Evolutionary conservation across 1,284 basidiomycete genomes (phyloP).

Genomic region (Cystobasidium sp.): DNA sequence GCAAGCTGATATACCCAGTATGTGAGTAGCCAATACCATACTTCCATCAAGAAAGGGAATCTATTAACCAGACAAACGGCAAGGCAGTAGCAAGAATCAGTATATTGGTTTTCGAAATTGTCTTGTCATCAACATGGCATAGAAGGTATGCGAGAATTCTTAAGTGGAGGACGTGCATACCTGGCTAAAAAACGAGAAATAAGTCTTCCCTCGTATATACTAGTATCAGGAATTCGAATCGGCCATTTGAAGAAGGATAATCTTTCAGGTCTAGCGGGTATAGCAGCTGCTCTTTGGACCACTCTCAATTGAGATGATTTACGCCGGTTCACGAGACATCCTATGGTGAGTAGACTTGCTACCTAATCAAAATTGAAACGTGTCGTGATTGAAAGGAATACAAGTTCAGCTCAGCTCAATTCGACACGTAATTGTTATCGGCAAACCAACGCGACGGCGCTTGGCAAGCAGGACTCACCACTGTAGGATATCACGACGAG

Average conservation of each 20-base stretch:
- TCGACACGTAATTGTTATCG: too few relatives aligned
- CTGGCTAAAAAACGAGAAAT: slow-evolving; percentile 20
- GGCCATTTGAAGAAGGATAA: slow-evolving; percentile 27
- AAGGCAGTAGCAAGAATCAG: too few relatives aligned
- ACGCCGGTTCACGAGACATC: slow-evolving; percentile 28
- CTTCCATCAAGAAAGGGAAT: slow-evolving; percentile 35
- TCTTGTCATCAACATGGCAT: too few relatives aligned
- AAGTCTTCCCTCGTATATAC: slow-evolving; percentile 10
- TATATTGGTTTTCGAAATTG: too few relatives aligned
- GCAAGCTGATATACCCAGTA: slow-evolving; percentile 56
- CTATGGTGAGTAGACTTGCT: slow-evolving; percentile 15
- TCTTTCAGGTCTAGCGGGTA: slow-evolving; percentile 6
- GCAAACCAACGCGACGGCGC: too few relatives aligned
- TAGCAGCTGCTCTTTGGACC: slow-evolving; percentile 4
- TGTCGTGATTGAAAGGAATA: not conserved
- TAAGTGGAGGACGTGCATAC: too few relatives aligned
- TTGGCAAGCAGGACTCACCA: not conserved
- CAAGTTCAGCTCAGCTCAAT: not conserved
- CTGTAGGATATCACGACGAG: not conserved
- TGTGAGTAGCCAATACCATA: slow-evolving; percentile 28
- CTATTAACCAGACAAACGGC: too few relatives aligned
- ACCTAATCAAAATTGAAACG: too few relatives aligned
- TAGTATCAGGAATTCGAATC: slow-evolving; percentile 13
- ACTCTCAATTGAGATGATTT: slow-evolving; percentile 21
- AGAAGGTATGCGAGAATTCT: too few relatives aligned